A percentile compares a stretch with the other conserved stretches of the same genome.
Conservation (phyloP, 352 stramenopile species). For the Phytophthora foliorum region DNA sequence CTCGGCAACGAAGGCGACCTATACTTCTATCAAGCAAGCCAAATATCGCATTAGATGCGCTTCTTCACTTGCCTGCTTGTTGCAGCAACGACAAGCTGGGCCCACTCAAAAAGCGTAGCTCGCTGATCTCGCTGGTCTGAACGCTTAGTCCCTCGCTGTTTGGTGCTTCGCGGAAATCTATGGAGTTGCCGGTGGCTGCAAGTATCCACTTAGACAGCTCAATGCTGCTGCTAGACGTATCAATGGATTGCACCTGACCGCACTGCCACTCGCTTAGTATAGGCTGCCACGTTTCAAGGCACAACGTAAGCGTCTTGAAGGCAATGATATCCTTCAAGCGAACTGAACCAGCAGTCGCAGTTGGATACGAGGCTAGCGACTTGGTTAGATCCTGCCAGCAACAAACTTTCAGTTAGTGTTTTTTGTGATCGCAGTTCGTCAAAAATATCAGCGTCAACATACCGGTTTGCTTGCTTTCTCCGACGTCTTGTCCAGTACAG, state of each 20-base stretch:
- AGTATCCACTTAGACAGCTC: conserved; percentile 35
- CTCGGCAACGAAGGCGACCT: no score
- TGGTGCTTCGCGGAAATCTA: conserved; percentile 20
- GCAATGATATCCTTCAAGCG: conserved; percentile 60
- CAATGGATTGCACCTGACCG: conserved; percentile 44
- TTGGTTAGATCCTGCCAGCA: conserved; percentile 36
- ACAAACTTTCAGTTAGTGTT: conserved; percentile 8
- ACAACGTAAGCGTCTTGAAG: conserved; percentile 82
- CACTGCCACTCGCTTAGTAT: conserved; percentile 76
- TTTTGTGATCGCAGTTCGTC: neutral
- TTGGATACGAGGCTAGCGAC: conserved; percentile 43
- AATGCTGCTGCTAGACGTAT: conserved; percentile 16
- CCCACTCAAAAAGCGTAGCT: conserved; percentile 59
- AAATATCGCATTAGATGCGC: no score
- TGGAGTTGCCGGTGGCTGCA: conserved; percentile 4
- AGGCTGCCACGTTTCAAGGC: conserved; percentile 83
- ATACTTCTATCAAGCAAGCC: no score
- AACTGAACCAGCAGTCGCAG: conserved; percentile 6
- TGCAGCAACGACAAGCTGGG: conserved; percentile 40
- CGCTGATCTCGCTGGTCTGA: conserved; percentile 50
- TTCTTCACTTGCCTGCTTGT: conserved; percentile 9
- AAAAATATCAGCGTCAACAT: conserved; percentile 12
- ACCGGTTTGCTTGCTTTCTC: conserved; percentile 19
- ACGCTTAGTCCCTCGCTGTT: conserved; percentile 21
- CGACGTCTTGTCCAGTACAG: conserved; percentile 52